Conservation (phyloP, 495 filamentous ascomycete genomes). For the Xylaria palmicola region DNA sequence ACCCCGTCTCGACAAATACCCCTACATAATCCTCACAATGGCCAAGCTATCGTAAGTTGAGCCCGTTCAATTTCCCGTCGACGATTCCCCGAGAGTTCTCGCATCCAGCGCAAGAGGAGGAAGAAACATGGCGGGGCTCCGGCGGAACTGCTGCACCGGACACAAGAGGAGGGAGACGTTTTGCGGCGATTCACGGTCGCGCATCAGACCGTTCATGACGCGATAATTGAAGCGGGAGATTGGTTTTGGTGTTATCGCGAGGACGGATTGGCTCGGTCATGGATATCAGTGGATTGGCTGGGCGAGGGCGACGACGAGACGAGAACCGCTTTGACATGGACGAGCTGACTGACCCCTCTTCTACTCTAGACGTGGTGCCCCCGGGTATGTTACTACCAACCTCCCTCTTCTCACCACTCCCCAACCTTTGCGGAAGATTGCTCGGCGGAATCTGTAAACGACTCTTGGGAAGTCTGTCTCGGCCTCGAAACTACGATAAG, state of each 20-base stretch:
- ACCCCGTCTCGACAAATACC: constrained; percentile 17
- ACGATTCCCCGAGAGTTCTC: neutral
- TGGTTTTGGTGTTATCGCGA: too few species aligned
- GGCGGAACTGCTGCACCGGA: neutral
- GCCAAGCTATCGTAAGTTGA: constrained; percentile 51
- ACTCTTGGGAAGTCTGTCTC: neutral
- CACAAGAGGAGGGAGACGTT: neutral
- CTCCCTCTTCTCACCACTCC: neutral
- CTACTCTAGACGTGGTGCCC: constrained; percentile 72
- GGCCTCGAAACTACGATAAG: neutral
- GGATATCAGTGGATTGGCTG: neutral
- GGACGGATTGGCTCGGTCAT: neutral
- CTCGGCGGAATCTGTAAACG: constrained; percentile 1
- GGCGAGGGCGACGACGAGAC: too few species aligned
- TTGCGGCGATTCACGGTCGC: neutral
- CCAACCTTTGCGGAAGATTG: neutral
- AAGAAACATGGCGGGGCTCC: constrained; percentile 6
- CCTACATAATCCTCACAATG: constrained; percentile 45
- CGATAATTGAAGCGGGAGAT: neutral
- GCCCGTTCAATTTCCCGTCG: constrained; percentile 12
- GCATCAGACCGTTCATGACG: neutral
- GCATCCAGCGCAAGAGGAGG: constrained; percentile 17
- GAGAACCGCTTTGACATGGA: neutral
- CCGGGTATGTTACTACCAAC: constrained; percentile 42
- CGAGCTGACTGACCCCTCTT: constrained; percentile 1